phyloP scores from a whole-genome alignment of 163 green algal species.

The Scenedesmus sp. region DNA sequence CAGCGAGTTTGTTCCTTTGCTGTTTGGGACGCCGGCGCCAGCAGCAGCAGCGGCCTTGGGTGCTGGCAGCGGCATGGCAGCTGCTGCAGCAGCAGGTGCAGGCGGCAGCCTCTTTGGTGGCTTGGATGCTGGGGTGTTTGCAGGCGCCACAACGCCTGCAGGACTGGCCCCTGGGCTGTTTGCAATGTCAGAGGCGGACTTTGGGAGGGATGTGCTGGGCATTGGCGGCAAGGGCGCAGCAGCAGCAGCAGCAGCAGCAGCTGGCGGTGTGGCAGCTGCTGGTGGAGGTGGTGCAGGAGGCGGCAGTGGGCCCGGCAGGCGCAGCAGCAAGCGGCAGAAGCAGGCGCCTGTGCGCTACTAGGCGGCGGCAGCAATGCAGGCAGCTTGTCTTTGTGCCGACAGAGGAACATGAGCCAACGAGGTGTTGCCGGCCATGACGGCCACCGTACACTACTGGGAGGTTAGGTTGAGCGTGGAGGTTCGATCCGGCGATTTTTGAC shows the following conservation, averaged over 20 bases:
- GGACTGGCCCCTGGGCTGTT: neutral
- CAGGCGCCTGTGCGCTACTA: slow-evolving; percentile 9
- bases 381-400: too few relatives aligned
- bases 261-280: neutral
- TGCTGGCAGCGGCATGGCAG: neutral
- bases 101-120: slow-evolving; percentile 24
- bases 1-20: slow-evolving; percentile 28
- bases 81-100: neutral
- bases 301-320: neutral
- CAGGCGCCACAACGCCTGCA: neutral
- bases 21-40: slow-evolving; percentile 31
- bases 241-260: neutral
- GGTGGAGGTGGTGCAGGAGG: neutral
- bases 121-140: neutral
- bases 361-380: neutral
- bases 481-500: too few relatives aligned
- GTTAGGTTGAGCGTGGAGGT: too few relatives aligned
- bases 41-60: neutral
- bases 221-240: neutral
- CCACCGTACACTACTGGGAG: too few relatives aligned
- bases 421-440: too few relatives aligned
- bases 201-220: slow-evolving; percentile 37
- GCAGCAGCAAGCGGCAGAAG: slow-evolving; percentile 32
- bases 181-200: slow-evolving; percentile 44
- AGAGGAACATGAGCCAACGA: too few relatives aligned